Evolutionary conservation across 1,284 basidiomycete genomes (phyloP).

Genomic region (Papiliotrema laurentii): DNA sequence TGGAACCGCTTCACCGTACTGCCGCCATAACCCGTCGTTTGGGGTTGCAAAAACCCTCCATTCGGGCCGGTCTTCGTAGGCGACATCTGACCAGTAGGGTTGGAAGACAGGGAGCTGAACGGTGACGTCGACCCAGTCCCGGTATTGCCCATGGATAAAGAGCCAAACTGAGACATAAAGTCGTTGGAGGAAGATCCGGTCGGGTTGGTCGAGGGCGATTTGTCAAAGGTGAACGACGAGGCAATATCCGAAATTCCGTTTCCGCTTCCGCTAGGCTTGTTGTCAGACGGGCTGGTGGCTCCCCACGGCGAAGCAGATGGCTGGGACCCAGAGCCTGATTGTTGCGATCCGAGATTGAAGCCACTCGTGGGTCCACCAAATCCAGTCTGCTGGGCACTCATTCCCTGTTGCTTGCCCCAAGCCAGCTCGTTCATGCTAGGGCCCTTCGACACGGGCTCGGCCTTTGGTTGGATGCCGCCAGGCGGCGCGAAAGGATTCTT

Average conservation of each 20-base stretch:
- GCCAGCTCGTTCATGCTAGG: constrained; percentile 79
- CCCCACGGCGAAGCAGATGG: constrained; percentile 1
- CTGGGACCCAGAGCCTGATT: background rate
- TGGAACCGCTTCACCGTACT: constrained; percentile 76
- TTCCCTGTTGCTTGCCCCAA: constrained; percentile 26
- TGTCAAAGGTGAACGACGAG: constrained; percentile 38
- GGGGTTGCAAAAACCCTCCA: constrained; percentile 57
- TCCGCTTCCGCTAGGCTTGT: background rate
- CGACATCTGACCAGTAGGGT: constrained; percentile 14
- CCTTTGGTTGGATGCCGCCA: constrained; percentile 47
- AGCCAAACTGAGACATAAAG: constrained; percentile 27
- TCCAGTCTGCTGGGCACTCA: too few relatives aligned
- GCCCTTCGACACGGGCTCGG: constrained; percentile 62
- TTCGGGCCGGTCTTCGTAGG: constrained; percentile 8
- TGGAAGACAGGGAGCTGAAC: constrained; percentile 4
- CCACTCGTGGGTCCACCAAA: background rate
- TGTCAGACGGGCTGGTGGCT: background rate
- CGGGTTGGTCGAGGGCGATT: too few relatives aligned
- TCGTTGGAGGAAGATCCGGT: constrained; percentile 12
- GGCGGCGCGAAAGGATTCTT: constrained; percentile 88
- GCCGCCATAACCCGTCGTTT: constrained; percentile 74
- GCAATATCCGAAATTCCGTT: constrained; percentile 41
- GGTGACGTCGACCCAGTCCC: constrained; percentile 5
- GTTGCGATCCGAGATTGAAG: background rate
- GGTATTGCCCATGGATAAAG: constrained; percentile 7